phyloP scores from a whole-genome alignment of 225 moss, liverwort and hornwort genomes.

The Physcomitrium patens region DNA sequence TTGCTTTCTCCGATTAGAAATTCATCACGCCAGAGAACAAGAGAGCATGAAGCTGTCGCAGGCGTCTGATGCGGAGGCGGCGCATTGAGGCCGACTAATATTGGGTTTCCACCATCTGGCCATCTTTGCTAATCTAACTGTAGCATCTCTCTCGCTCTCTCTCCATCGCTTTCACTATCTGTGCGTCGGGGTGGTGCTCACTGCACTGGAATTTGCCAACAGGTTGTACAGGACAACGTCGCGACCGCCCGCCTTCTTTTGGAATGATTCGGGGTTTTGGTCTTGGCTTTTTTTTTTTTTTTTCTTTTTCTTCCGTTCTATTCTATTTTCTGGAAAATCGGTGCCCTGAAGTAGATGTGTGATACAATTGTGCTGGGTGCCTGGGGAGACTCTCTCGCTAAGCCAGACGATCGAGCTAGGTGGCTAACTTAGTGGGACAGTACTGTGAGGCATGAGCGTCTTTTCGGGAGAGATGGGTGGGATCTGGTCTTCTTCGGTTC shows the following conservation, averaged over 20 bases:
- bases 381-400: neutral
- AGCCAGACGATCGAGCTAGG: neutral
- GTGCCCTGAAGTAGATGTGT: neutral
- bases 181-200: neutral
- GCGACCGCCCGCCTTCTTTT: neutral
- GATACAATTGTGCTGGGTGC: too few relatives aligned
- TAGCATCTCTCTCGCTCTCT: too few relatives aligned
- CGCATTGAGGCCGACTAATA: neutral
- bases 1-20: too few relatives aligned
- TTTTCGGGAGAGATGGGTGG: conserved; percentile 1
- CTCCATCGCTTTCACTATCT: too few relatives aligned
- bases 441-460: neutral
- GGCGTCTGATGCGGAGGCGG: conserved; percentile 32
- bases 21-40: too few relatives aligned
- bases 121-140: too few relatives aligned
- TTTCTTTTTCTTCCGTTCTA: neutral
- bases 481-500: neutral
- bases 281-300: too few relatives aligned
- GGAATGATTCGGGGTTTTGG: neutral
- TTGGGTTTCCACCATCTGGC: neutral
- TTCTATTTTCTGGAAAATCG: neutral
- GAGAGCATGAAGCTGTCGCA: conserved; percentile 2
- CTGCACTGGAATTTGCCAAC: too few relatives aligned
- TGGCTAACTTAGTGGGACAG: too few relatives aligned
- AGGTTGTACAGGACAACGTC: neutral